Evolutionary conservation across 2,329 filamentous ascomycete species (phyloP), one percentile per base, ranked within the genome.

Genomic region (Harringtonia lauricola): DNA sequence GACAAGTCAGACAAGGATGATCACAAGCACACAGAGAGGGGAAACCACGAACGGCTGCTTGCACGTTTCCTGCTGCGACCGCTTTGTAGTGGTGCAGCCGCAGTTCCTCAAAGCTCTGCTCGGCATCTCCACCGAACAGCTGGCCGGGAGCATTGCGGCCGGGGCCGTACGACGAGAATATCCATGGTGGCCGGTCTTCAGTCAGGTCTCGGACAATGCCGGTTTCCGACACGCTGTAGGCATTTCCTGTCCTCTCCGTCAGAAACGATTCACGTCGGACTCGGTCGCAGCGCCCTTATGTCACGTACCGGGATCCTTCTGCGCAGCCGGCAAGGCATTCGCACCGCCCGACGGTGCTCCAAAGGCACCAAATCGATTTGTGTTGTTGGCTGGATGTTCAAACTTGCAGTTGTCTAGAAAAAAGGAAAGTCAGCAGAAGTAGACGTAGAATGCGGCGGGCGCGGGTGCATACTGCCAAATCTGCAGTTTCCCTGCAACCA

Each of bases 51-150:
- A n/a, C n/a, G 43, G 71, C 73, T 44, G 66, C 64, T 44, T 73
- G 64, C 13, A 67, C 63, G 44, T 80, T 83, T 1, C 84, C 83
- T 8, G 72, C 57, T 9, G 76, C 72, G 34, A 70, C 66, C 2
- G 76, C 76, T 42, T 58, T 55, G 54, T 79, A 67, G 56, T 90
- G 89, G 57, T 87, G 81, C 19, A 89, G 58, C 40, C 88, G 76
- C 58, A 94, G 74, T 62, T 96, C 90, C 60, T 96, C 90, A 34
- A 84, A 83, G 55, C 87, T 94, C 59, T 88, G 83, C 60, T 96
- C 90, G 17, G 88, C 74, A 7, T 76, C 70, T 36, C 87, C 88
- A 42, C 87, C 87, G 55, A 95, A 89, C 1, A 95, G 71, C 61
- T 95, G 87, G 17, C 78, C 77, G 0, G 89, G 89, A 2, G 83